A percentile compares a stretch with the other conserved stretches of the same genome.
Conservation (phyloP, 306 rosid genomes). For the Comarum palustre region DNA sequence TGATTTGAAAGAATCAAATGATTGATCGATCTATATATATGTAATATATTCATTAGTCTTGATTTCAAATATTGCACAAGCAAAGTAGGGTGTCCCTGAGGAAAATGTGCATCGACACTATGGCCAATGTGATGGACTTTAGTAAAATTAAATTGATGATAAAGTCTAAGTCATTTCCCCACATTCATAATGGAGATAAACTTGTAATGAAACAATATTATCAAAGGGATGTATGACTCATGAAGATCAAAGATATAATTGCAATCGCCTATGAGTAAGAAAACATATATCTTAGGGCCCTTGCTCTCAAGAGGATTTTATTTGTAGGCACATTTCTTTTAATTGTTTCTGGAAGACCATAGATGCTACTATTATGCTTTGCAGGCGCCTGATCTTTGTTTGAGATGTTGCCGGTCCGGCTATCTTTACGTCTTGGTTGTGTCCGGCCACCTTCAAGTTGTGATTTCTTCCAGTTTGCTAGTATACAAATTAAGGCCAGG, state of each 20-base stretch:
- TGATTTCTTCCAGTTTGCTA: neutral
- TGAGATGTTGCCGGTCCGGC: neutral
- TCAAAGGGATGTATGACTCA: conserved; percentile 19
- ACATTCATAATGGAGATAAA: conserved; percentile 35
- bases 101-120: conserved; percentile 33
- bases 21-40: neutral
- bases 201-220: neutral
- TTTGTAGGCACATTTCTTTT: neutral
- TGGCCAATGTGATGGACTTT: conserved; percentile 46
- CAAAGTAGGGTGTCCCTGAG: conserved; percentile 33
- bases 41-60: conserved; percentile 4
- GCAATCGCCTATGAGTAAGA: neutral
- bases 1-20: neutral
- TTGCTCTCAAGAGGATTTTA: neutral
- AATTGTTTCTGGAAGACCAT: neutral
- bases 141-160: conserved; percentile 12
- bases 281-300: neutral
- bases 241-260: conserved; percentile 33
- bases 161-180: conserved; percentile 14
- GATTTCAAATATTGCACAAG: conserved; percentile 40
- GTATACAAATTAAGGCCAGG: neutral
- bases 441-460: neutral
- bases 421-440: neutral
- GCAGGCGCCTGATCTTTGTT: neutral
- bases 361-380: neutral